Percentiles rank a stretch among this genome's conserved stretches.
These are phyloP conservation scores for Saturnispora serradocipensis DNA, from an alignment of 805 yeast species.

Conservation along the genomic window DNA sequence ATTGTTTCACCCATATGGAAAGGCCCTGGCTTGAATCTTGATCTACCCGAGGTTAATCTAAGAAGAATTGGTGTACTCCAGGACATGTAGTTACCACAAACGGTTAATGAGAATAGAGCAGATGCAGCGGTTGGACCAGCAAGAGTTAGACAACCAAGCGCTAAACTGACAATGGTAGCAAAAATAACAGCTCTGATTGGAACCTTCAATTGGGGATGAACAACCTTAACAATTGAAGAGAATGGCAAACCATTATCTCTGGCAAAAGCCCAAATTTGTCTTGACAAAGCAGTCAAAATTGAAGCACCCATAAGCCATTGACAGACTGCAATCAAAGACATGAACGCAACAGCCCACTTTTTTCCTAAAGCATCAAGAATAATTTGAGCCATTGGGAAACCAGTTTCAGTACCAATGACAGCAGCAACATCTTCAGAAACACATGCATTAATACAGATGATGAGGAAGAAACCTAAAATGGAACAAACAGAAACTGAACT, in stretches of 20 bases:
- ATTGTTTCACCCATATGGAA: slow-evolving; percentile 51
- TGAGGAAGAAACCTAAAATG: slow-evolving; percentile 44
- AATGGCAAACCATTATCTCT: slow-evolving; percentile 63
- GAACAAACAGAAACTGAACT: slow-evolving; percentile 50
- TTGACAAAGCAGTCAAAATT: slow-evolving; percentile 57
- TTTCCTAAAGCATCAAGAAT: slow-evolving; percentile 40
- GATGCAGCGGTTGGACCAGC: slow-evolving; percentile 52
- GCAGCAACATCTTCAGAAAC: slow-evolving; percentile 41
- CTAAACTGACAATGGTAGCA: slow-evolving; percentile 39
- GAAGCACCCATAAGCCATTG: slow-evolving; percentile 48
- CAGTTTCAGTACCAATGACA: slow-evolving; percentile 39
- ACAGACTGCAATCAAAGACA: slow-evolving; percentile 35
- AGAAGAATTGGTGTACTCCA: slow-evolving; percentile 55
- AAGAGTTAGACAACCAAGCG: slow-evolving; percentile 49
- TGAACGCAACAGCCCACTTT: slow-evolving; percentile 34
- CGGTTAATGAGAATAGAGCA: slow-evolving; percentile 58
- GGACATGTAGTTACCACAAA: slow-evolving; percentile 54
- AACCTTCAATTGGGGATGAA: slow-evolving; percentile 45
- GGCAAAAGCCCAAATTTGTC: slow-evolving; percentile 59
- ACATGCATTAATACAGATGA: slow-evolving; percentile 54
- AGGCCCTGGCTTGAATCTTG: slow-evolving; percentile 53
- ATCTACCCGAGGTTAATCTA: slow-evolving; percentile 40
- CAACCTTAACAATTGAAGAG: slow-evolving; percentile 45
- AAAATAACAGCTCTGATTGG: slow-evolving; percentile 58
- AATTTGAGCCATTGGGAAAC: slow-evolving; percentile 53